These are phyloP conservation scores for Chaetomium tenue DNA, from an alignment of 495 filamentous ascomycete species.

Conservation along the genomic window DNA sequence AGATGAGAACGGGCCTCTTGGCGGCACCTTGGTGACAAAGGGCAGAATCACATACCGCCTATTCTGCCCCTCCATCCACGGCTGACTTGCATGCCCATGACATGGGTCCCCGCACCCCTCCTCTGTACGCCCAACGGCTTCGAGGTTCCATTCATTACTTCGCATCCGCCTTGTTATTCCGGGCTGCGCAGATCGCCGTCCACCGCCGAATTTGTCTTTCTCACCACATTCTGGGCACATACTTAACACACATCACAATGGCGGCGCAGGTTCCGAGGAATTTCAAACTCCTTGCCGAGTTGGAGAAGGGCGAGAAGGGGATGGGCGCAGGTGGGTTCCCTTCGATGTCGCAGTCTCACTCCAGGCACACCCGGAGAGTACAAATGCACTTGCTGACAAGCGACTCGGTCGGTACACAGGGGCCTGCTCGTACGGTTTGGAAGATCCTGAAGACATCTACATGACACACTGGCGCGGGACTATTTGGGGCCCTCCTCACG, in stretches of 20 bases:
- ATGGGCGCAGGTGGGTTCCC: conserved; percentile 73
- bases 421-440: conserved; percentile 94
- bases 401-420: conserved; percentile 50
- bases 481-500: conserved; percentile 94
- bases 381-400: not conserved
- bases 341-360: not conserved
- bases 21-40: conserved; percentile 23
- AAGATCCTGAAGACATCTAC: conserved; percentile 89
- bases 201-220: not conserved
- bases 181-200: conserved; percentile 2
- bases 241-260: conserved; percentile 27
- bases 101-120: conserved; percentile 23
- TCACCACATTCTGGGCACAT: not conserved
- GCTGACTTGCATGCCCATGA: not conserved
- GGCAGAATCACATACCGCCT: conserved; percentile 30
- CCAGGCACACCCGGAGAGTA: not conserved
- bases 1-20: not conserved
- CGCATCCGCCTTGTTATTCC: not conserved
- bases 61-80: conserved; percentile 22
- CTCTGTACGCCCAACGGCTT: not conserved
- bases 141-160: not conserved
- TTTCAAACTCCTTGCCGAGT: conserved; percentile 92
- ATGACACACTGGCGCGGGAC: conserved; percentile 99
- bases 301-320: conserved; percentile 98
- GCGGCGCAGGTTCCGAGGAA: conserved; percentile 89